A percentile compares a stretch with the other conserved stretches of the same genome.
Conservation (phyloP, 2,329 filamentous ascomycete genomes). For the Westerdykella sp. region DNA sequence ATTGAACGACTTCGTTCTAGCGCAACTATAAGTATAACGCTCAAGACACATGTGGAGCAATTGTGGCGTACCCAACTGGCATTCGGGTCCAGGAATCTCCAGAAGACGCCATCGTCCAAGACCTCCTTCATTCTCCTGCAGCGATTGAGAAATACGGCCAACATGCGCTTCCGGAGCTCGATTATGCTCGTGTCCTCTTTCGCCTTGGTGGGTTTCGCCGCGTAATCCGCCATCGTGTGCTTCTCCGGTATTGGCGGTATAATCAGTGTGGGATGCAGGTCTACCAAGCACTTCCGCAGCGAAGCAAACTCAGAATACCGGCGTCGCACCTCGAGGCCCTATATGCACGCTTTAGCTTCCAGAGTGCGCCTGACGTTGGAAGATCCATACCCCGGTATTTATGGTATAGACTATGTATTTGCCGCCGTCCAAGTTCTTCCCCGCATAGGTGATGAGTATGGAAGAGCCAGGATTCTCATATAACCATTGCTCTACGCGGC, state of each 20-base stretch:
- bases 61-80: conserved; percentile 77
- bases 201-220: conserved; percentile 93
- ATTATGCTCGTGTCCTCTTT: conserved; percentile 98
- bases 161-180: conserved; percentile 91
- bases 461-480: conserved; percentile 89
- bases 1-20: conserved; percentile 89
- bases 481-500: conserved; percentile 92
- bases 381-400: conserved; percentile 68
- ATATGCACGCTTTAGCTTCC: conserved; percentile 11
- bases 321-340: conserved; percentile 93
- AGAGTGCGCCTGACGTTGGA: not conserved
- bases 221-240: conserved; percentile 97
- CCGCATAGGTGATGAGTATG: conserved; percentile 88
- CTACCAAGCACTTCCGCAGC: conserved; percentile 77
- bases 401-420: conserved; percentile 98
- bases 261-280: conserved; percentile 88
- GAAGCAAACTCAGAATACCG: conserved; percentile 97
- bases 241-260: conserved; percentile 98
- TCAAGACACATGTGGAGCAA: not conserved
- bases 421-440: conserved; percentile 88
- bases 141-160: conserved; percentile 89
- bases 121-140: conserved; percentile 91
- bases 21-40: conserved; percentile 7
- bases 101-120: conserved; percentile 89
- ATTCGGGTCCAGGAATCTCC: conserved; percentile 95